A percentile compares a stretch with the other conserved stretches of the same genome.
These are phyloP conservation scores for Pichia sp. DNA, from an alignment of 1,139 yeast genomes.

Conservation along the genomic window DNA sequence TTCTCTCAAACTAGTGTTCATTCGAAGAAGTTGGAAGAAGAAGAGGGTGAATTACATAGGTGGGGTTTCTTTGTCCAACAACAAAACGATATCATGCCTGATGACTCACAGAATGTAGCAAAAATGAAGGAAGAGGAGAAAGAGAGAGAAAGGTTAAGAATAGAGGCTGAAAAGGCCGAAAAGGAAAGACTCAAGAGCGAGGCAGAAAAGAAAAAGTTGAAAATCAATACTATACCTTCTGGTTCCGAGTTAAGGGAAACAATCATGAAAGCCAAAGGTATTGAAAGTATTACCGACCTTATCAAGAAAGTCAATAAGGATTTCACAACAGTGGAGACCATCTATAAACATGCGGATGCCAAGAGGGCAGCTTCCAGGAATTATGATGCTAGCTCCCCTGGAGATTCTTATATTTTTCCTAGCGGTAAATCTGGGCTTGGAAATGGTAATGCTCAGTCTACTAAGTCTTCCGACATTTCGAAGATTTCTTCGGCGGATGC, in stretches of 20 bases:
- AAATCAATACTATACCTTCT: conserved; percentile 51
- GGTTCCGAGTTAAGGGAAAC: conserved; percentile 77
- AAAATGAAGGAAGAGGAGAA: conserved; percentile 9
- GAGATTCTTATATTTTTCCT: background rate
- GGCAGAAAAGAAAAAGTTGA: conserved; percentile 22
- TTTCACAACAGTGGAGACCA: conserved; percentile 49
- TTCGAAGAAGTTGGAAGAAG: conserved; percentile 75
- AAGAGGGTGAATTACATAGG: conserved; percentile 88
- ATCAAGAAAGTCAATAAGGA: conserved; percentile 57
- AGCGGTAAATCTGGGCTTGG: background rate
- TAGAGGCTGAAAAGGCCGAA: conserved; percentile 15
- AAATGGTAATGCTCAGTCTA: background rate
- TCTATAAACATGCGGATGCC: conserved; percentile 37
- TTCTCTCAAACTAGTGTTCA: conserved; percentile 62
- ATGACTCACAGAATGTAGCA: conserved; percentile 20
- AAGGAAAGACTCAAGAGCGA: conserved; percentile 11
- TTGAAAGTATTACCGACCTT: conserved; percentile 64
- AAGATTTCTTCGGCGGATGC: no score
- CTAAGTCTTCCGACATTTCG: background rate
- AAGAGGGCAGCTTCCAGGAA: conserved; percentile 2
- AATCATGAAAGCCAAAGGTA: conserved; percentile 72
- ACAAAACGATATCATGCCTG: conserved; percentile 41
- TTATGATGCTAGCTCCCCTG: background rate
- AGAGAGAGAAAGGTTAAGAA: conserved; percentile 16
- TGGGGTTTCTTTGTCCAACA: conserved; percentile 75